phyloP scores from a whole-genome alignment of 176 grass and related monocot genomes.

The Chloris gayana region DNA sequence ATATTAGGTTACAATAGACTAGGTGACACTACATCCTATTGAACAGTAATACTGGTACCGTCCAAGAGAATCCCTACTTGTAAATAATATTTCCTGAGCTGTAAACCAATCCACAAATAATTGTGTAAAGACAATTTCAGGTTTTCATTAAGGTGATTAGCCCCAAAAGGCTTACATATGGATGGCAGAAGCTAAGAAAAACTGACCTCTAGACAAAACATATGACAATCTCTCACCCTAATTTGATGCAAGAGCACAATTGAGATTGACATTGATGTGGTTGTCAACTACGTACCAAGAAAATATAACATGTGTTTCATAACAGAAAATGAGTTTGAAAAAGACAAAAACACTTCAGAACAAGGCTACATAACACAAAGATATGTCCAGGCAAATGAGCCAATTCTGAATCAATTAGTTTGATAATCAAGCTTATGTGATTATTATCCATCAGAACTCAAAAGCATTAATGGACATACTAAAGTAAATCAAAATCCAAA shows the following conservation, averaged over 20 bases:
- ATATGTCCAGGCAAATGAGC: background rate
- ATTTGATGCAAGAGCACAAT: background rate
- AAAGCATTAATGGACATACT: background rate
- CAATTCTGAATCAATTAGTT: slow-evolving; percentile 3
- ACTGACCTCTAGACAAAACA: background rate
- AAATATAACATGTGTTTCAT: background rate
- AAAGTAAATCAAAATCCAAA: slow-evolving; percentile 19
- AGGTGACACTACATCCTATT: slow-evolving; percentile 10
- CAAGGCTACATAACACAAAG: background rate
- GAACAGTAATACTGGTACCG: background rate
- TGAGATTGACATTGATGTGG: slow-evolving; percentile 21
- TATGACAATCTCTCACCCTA: slow-evolving; percentile 13
- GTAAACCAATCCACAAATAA: slow-evolving; percentile 8
- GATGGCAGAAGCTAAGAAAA: too few species aligned
- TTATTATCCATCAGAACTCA: slow-evolving; percentile 29
- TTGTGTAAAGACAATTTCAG: background rate
- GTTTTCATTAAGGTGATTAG: background rate
- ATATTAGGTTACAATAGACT: background rate
- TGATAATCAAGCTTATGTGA: slow-evolving; percentile 24
- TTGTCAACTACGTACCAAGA: slow-evolving; percentile 2
- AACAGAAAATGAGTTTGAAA: background rate
- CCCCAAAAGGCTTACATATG: background rate
- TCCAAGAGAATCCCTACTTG: background rate
- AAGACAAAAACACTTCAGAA: background rate
- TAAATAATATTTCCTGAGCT: background rate